Percentiles rank a stretch among this genome's conserved stretches.
phyloP scores from a whole-genome alignment of 192 early-diverging fungal species.

The Backusella liffmaniae region DNA sequence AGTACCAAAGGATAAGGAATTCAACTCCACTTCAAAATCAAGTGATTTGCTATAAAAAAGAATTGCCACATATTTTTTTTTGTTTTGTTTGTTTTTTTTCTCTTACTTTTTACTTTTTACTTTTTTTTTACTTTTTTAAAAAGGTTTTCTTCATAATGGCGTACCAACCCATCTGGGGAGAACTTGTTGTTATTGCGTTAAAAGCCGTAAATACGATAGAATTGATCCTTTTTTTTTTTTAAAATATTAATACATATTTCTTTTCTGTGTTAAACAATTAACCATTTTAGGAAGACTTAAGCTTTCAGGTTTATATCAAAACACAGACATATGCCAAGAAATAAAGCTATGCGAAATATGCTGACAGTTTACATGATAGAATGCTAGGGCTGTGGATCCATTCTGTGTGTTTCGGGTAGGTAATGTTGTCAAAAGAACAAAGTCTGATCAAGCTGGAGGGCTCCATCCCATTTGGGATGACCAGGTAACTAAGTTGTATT shows the following conservation, averaged over 20 bases:
- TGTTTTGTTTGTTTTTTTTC: not conserved
- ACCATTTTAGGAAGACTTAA: not conserved
- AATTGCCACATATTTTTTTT: not conserved
- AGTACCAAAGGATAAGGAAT: not conserved
- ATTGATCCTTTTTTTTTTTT: not conserved
- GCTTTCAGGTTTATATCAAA: not conserved
- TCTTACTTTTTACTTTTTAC: not conserved
- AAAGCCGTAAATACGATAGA: conserved; percentile 32
- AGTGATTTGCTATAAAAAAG: not conserved
- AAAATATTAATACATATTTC: not conserved
- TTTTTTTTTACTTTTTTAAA: not conserved
- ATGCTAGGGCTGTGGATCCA: conserved; percentile 27
- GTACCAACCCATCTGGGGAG: conserved; percentile 21
- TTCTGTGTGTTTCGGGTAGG: conserved; percentile 50
- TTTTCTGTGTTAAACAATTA: not conserved
- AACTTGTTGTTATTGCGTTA: conserved; percentile 37
- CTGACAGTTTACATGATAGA: not conserved
- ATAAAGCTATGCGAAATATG: not conserved
- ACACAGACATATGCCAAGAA: not conserved
- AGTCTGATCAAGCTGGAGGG: conserved; percentile 48
- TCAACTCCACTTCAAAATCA: not conserved
- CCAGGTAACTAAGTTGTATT: conserved; percentile 33
- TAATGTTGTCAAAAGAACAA: conserved; percentile 39
- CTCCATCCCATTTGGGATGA: conserved; percentile 56
- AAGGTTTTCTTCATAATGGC: not conserved